phyloP scores from a whole-genome alignment of 805 yeast genomes.

The Myxozyma geophila region DNA sequence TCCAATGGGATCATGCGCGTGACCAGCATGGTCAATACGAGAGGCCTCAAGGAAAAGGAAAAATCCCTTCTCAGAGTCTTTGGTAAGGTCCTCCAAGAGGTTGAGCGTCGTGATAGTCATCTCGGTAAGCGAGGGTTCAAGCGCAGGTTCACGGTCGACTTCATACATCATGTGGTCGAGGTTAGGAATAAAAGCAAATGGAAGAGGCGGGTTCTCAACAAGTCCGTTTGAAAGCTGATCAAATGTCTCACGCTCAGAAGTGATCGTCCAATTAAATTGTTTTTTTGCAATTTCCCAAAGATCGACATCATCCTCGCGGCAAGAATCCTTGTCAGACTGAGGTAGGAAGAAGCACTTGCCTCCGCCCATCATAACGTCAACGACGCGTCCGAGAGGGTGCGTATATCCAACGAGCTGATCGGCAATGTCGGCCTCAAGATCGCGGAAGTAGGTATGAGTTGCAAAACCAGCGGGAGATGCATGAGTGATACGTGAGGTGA shows the following conservation, averaged over 20 bases:
- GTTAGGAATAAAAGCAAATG: slow-evolving; percentile 76
- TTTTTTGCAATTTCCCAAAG: slow-evolving; percentile 65
- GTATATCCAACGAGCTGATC: slow-evolving; percentile 77
- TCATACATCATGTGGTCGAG: slow-evolving; percentile 83
- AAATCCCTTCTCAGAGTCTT: slow-evolving; percentile 79
- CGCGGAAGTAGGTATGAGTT: slow-evolving; percentile 75
- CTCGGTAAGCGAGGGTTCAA: slow-evolving; percentile 78
- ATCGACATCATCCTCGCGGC: slow-evolving; percentile 72
- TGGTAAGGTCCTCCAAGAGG: slow-evolving; percentile 67
- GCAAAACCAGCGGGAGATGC: slow-evolving; percentile 94
- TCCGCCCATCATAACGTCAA: slow-evolving; percentile 88
- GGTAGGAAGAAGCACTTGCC: slow-evolving; percentile 77
- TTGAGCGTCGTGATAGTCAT: slow-evolving; percentile 74
- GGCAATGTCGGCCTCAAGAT: slow-evolving; percentile 84
- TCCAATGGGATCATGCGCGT: slow-evolving; percentile 90
- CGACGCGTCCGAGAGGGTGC: slow-evolving; percentile 76
- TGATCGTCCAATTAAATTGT: slow-evolving; percentile 50
- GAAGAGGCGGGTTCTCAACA: slow-evolving; percentile 64
- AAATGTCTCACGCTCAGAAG: slow-evolving; percentile 56
- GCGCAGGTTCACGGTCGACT: slow-evolving; percentile 66
- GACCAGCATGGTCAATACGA: slow-evolving; percentile 95
- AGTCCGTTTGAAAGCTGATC: slow-evolving; percentile 59
- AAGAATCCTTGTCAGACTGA: slow-evolving; percentile 55
- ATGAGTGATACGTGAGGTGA: slow-evolving; percentile 88
- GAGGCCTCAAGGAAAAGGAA: slow-evolving; percentile 89